Evolutionary conservation across 1,284 basidiomycete genomes (phyloP).

Genomic region (Cryptococcus sp.): DNA sequence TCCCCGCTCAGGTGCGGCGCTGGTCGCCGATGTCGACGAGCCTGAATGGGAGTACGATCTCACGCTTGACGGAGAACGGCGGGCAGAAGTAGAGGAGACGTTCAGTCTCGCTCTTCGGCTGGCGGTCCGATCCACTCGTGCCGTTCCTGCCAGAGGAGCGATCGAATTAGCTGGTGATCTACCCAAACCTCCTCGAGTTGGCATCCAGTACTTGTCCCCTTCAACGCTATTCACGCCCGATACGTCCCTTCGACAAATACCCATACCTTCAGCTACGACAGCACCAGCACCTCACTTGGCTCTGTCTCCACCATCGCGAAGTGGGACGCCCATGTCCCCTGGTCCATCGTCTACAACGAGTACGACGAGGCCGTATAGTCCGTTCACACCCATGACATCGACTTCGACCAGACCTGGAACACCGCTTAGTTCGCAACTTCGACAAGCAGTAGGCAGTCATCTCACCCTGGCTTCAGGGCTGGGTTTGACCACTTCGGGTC

Average conservation of each 20-base stretch:
- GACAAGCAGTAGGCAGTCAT: constrained; percentile 28
- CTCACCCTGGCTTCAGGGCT: background rate
- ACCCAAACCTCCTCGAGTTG: constrained; percentile 24
- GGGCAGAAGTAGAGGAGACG: constrained; percentile 26
- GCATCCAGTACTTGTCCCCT: constrained; percentile 36
- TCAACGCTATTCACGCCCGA: constrained; percentile 4
- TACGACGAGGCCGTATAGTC: constrained; percentile 19
- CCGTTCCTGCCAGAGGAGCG: background rate
- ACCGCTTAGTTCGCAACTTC: constrained; percentile 38
- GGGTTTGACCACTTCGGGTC: background rate
- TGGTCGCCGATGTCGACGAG: background rate
- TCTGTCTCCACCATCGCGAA: constrained; percentile 27
- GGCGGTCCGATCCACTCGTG: constrained; percentile 21
- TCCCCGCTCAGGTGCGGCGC: no score
- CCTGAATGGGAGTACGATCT: constrained; percentile 43
- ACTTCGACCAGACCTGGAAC: constrained; percentile 34
- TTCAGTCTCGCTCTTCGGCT: constrained; percentile 30
- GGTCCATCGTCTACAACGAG: constrained; percentile 3
- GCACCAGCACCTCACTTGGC: constrained; percentile 12
- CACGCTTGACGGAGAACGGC: constrained; percentile 18
- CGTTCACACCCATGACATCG: constrained; percentile 18
- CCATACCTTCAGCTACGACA: background rate
- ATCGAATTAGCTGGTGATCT: background rate
- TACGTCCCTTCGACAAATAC: no score
- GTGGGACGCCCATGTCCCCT: constrained; percentile 24